phyloP scores from a whole-genome alignment of 2,329 filamentous ascomycete species.

The Alternaria sp. region DNA sequence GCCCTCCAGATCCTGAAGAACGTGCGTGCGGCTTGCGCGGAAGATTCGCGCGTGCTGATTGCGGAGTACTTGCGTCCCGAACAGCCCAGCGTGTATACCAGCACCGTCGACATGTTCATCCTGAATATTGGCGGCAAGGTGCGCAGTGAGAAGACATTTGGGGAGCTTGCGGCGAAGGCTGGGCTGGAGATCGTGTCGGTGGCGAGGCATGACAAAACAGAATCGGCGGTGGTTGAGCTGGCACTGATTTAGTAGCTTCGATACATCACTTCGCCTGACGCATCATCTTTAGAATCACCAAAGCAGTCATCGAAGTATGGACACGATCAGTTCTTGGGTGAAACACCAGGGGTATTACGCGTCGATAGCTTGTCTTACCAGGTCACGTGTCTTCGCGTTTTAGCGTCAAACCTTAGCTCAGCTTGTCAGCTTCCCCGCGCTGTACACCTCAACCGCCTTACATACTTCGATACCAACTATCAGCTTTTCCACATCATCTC shows the following conservation, averaged over 20 bases:
- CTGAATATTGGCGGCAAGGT: conserved; percentile 17
- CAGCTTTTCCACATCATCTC: neutral
- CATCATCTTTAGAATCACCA: neutral
- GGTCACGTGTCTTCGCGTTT: neutral
- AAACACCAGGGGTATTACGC: neutral
- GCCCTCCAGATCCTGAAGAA: conserved; percentile 14
- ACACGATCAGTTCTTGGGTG: neutral
- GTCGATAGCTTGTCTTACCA: neutral
- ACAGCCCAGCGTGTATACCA: conserved; percentile 9
- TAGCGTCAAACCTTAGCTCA: neutral
- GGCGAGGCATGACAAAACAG: conserved; percentile 10
- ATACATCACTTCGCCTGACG: neutral
- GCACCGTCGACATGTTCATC: conserved; percentile 17
- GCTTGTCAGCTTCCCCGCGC: neutral
- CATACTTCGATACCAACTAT: neutral
- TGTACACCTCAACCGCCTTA: neutral
- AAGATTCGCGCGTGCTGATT: conserved; percentile 15
- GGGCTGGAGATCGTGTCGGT: conserved; percentile 15
- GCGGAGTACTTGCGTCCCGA: conserved; percentile 12
- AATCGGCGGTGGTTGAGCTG: conserved; percentile 16
- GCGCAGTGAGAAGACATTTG: conserved; percentile 14
- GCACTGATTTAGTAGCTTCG: conserved; percentile 3
- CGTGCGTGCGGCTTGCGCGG: conserved; percentile 10
- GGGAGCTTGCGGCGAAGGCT: conserved; percentile 13
- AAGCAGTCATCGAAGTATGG: neutral